phyloP scores from a whole-genome alignment of 768 basidiomycete genomes.

The Mycena kentingensis region DNA sequence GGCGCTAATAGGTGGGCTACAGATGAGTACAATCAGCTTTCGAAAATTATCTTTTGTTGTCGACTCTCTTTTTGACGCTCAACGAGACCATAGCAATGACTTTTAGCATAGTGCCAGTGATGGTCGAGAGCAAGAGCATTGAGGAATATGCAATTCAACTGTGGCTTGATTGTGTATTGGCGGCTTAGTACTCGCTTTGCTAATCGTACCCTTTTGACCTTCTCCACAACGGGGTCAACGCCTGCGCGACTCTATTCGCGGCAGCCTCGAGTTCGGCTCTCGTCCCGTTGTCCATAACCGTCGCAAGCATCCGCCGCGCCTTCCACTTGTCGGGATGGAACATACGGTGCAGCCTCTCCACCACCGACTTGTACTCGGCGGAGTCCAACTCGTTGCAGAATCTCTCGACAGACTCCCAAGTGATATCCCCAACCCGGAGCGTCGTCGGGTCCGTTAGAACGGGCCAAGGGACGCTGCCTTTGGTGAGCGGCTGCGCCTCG shows the following conservation, averaged over 20 bases:
- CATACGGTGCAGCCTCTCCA: not conserved
- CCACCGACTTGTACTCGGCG: not conserved
- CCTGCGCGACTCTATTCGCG: not conserved
- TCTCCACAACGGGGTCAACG: not conserved
- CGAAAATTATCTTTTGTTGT: no score
- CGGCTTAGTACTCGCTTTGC: no score
- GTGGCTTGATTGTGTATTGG: no score
- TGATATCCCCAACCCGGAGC: not conserved
- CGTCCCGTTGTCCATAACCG: not conserved
- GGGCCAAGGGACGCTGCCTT: not conserved
- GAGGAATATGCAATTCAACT: no score
- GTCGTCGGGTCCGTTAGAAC: not conserved
- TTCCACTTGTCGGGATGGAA: not conserved
- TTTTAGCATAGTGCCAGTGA: no score
- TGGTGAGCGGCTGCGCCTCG: not conserved
- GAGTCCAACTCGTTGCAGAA: not conserved
- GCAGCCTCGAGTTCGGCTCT: not conserved
- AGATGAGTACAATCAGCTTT: no score
- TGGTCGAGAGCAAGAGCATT: no score
- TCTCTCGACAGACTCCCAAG: not conserved
- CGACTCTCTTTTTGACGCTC: no score
- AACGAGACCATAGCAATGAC: no score
- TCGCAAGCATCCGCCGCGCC: not conserved
- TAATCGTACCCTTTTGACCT: not conserved
- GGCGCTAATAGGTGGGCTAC: no score